Base-by-base conservation (phyloP, 192 early-diverging fungal genomes). In the Gorgonomyces haynaldii region DNA sequence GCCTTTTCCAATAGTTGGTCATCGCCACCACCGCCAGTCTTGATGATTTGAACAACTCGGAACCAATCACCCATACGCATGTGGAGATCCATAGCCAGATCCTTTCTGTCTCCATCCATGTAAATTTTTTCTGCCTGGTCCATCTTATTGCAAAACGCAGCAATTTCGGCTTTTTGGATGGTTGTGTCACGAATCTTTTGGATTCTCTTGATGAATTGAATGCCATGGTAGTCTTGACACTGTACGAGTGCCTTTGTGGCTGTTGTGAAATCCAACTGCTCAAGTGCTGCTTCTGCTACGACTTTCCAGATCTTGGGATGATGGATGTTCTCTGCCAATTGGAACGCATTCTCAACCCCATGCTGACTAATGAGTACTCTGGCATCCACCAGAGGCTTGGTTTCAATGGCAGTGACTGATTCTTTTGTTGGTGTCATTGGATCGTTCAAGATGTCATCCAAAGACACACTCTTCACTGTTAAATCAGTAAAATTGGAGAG, bases 61-160 rank as follows among this genome's bases (percentile, higher is more conserved):
- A 70, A 72, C 69, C 67, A 76, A 51, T 79, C 72, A 23, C 73
- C 73, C 50, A 76, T 52, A 7, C 60, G 53, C 1, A 64, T 67
- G 7, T 68, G 64, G 10, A 79, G 40, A 13, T 71, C 66, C 10
- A 79, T 59, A 2, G 76, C 76, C 3, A 79, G 53, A 48, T 79
- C 76, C 39, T 70, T 72, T 15, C 76, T 61, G 45, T 79, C 76
- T 66, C 68, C 66, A 26, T 72, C 72, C 13, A 76, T 37, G 30
- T 79, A 79, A 15, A 66, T 20, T 31, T 62, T 58, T 42, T 79
- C 76, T 0, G 76, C 69, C 9, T 48, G 25, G 10, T 76, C 72
- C 27, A 61, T 56, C 16, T 74, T 54, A 1, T 60, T 53, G 35
- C 67, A 71, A 44, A 64, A 72, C 9, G 61, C 55, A 9, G 65